These are phyloP conservation scores for Magnaporthales sp. DNA, from an alignment of 2,329 filamentous ascomycete genomes.

Conservation along the genomic window DNA sequence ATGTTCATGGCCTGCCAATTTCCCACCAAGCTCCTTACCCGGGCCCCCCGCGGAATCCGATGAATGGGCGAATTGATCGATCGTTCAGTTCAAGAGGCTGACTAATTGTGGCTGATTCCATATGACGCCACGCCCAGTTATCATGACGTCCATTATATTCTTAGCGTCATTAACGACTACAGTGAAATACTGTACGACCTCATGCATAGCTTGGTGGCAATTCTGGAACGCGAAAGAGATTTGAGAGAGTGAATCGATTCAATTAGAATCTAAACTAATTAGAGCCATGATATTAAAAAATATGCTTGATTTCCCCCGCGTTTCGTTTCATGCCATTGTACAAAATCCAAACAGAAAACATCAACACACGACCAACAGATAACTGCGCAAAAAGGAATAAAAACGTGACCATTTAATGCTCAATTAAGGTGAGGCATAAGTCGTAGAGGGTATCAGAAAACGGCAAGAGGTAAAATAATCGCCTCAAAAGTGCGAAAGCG, in stretches of 20 bases:
- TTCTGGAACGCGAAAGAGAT: background rate
- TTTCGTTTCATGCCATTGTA: background rate
- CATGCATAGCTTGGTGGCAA: no score
- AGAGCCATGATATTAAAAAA: background rate
- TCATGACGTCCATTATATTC: background rate
- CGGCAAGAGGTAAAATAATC: background rate
- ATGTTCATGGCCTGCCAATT: no score
- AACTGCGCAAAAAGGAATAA: background rate
- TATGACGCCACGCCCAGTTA: background rate
- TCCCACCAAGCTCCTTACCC: no score
- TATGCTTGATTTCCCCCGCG: background rate
- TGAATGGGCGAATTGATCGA: background rate
- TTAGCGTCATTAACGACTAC: background rate
- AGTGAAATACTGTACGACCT: no score
- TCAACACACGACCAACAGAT: background rate
- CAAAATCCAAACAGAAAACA: background rate
- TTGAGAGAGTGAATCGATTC: background rate
- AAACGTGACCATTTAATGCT: background rate
- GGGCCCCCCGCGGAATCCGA: no score
- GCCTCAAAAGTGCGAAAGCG: background rate
- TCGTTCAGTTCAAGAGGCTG: background rate
- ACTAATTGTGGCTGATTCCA: background rate
- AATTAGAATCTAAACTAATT: background rate
- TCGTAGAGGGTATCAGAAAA: background rate
- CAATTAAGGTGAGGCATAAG: background rate